These are phyloP conservation scores for Fusarium sp. DNA, from an alignment of 2,329 filamentous ascomycete genomes.

Conservation along the genomic window DNA sequence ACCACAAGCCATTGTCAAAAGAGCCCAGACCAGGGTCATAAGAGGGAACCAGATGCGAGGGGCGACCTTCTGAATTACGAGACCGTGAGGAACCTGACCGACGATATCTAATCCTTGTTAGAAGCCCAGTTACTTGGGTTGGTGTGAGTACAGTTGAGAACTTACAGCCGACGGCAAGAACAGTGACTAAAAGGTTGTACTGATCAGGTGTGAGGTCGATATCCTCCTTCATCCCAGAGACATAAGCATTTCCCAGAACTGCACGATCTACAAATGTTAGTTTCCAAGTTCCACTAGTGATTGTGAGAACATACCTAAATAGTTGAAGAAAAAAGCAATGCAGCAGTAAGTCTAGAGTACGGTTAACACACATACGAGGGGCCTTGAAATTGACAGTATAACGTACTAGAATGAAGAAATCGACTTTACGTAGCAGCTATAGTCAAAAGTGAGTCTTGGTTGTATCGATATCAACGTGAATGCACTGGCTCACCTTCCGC, in stretches of 20 bases:
- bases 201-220: slow-evolving; percentile 59
- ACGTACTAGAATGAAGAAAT: slow-evolving; percentile 22
- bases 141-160: no score
- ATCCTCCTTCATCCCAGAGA: slow-evolving; percentile 61
- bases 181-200: slow-evolving; percentile 47
- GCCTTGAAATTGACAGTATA: no score
- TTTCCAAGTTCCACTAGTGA: no score
- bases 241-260: slow-evolving; percentile 58
- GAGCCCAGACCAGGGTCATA: slow-evolving; percentile 65
- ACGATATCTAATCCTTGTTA: slow-evolving; percentile 42
- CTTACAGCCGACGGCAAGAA: slow-evolving; percentile 48
- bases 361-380: no score
- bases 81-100: slow-evolving; percentile 61
- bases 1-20: slow-evolving; percentile 57
- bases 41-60: slow-evolving; percentile 64
- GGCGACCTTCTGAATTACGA: slow-evolving; percentile 64
- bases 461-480: no score
- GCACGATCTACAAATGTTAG: slow-evolving; percentile 23
- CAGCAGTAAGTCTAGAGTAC: no score
- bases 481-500: no score
- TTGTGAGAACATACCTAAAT: no score
- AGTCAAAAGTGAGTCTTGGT: neutral
- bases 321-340: no score
- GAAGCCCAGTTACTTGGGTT: no score
- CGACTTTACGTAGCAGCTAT: slow-evolving; percentile 12